Percentiles rank a stretch among this genome's conserved stretches.
Conservation (phyloP, 1,284 basidiomycete species). For the Sanghuangporus weigelae region DNA sequence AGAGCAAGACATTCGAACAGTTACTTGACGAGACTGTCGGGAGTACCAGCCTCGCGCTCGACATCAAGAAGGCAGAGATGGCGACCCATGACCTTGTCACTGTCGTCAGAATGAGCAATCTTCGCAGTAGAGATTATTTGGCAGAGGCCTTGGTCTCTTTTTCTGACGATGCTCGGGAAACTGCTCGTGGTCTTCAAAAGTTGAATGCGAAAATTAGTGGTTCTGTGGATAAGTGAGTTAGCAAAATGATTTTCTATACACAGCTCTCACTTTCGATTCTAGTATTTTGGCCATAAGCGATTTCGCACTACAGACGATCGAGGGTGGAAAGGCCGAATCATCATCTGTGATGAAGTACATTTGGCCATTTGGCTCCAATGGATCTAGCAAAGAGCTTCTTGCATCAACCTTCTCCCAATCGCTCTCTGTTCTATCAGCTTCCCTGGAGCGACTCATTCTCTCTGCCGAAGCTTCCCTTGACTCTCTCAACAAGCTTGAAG, state of each 20-base stretch:
- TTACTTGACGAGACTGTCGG: slow-evolving; percentile 52
- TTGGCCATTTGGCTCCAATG: slow-evolving; percentile 37
- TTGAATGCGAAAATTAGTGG: slow-evolving; percentile 58
- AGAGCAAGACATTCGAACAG: slow-evolving; percentile 56
- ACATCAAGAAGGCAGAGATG: slow-evolving; percentile 72
- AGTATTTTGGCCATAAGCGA: slow-evolving; percentile 70
- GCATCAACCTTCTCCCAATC: slow-evolving; percentile 50
- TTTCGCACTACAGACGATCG: slow-evolving; percentile 58
- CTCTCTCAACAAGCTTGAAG: slow-evolving; percentile 56
- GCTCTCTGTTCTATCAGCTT: slow-evolving; percentile 50
- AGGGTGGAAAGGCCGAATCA: slow-evolving; percentile 31
- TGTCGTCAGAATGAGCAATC: slow-evolving; percentile 53
- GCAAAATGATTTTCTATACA: slow-evolving; percentile 6
- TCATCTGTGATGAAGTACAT: slow-evolving; percentile 36
- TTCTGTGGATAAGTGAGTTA: slow-evolving; percentile 59
- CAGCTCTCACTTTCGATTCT: slow-evolving; percentile 4
- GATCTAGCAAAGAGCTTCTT: slow-evolving; percentile 36
- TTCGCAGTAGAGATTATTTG: slow-evolving; percentile 54
- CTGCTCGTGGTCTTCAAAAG: slow-evolving; percentile 51
- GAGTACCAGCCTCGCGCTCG: slow-evolving; percentile 51
- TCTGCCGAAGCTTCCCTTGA: slow-evolving; percentile 53
- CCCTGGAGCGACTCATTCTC: slow-evolving; percentile 51
- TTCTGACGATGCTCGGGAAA: slow-evolving; percentile 51
- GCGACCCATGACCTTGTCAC: slow-evolving; percentile 60
- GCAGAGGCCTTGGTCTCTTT: slow-evolving; percentile 47